phyloP scores from a whole-genome alignment of 495 filamentous ascomycete species.

The Hyaloscypha hepaticicola region DNA sequence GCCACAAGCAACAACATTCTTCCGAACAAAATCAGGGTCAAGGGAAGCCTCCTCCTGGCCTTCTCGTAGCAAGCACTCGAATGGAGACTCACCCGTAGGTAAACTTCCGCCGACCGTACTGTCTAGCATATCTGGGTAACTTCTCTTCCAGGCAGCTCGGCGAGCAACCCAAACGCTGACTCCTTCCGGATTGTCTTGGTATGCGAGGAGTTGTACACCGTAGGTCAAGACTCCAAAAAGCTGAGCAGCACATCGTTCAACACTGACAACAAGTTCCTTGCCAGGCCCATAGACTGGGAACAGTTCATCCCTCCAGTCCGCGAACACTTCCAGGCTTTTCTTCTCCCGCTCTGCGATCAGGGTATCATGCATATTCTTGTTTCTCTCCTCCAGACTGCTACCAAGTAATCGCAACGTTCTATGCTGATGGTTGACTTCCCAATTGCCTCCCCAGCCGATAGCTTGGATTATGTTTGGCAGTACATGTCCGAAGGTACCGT shows the following conservation, averaged over 20 bases:
- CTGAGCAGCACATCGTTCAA: conserved; percentile 46
- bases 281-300: conserved; percentile 74
- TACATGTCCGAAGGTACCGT: conserved; percentile 6
- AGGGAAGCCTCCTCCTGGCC: conserved; percentile 52
- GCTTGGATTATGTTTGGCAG: background rate
- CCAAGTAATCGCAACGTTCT: conserved; percentile 7
- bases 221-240: conserved; percentile 50
- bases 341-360: conserved; percentile 6
- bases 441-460: background rate
- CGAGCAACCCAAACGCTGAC: conserved; percentile 50
- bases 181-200: conserved; percentile 36
- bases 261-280: conserved; percentile 61
- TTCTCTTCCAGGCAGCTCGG: conserved; percentile 43
- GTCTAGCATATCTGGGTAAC: conserved; percentile 53
- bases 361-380: conserved; percentile 7
- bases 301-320: conserved; percentile 53
- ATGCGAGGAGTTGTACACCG: conserved; percentile 50
- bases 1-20: conserved; percentile 35
- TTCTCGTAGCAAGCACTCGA: conserved; percentile 49
- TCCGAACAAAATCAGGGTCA: conserved; percentile 30
- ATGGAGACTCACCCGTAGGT: conserved; percentile 38
- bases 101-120: conserved; percentile 54
- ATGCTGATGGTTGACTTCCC: conserved; percentile 4
- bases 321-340: background rate
- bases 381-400: background rate